A percentile compares a stretch with the other conserved stretches of the same genome.
Conservation (phyloP, 768 basidiomycete genomes). For the Tricholoma sp. region DNA sequence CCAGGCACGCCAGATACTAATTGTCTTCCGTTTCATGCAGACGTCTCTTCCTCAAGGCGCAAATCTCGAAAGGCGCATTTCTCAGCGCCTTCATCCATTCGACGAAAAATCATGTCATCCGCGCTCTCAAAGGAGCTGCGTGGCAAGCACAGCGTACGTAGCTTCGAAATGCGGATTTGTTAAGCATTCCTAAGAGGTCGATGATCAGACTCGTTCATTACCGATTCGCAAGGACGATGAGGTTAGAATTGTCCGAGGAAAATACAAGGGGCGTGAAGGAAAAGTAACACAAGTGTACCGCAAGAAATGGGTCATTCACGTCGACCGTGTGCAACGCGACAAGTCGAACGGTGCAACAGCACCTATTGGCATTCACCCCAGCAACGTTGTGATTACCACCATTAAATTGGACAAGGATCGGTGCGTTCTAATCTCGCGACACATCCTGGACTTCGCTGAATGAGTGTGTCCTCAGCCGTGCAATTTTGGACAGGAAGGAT, state of each 20-base stretch:
- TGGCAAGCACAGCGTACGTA: slow-evolving; percentile 81
- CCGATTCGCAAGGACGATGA: slow-evolving; percentile 98
- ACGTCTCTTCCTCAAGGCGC: slow-evolving; percentile 90
- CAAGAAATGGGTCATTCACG: slow-evolving; percentile 98
- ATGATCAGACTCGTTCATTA: slow-evolving; percentile 72
- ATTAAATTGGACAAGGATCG: slow-evolving; percentile 93
- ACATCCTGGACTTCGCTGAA: background rate
- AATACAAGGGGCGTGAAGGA: slow-evolving; percentile 98
- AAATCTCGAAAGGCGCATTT: slow-evolving; percentile 99
- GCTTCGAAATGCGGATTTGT: background rate
- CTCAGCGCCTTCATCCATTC: slow-evolving; percentile 87
- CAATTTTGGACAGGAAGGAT: slow-evolving; percentile 85
- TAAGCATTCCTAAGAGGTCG: background rate
- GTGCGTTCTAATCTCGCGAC: slow-evolving; percentile 28
- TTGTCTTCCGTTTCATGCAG: slow-evolving; percentile 33
- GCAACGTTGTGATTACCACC: slow-evolving; percentile 91
- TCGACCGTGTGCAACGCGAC: slow-evolving; percentile 96
- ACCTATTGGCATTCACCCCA: slow-evolving; percentile 93
- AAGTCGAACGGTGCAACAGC: slow-evolving; percentile 94
- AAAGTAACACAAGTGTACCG: slow-evolving; percentile 98
- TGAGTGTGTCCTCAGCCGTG: slow-evolving; percentile 44
- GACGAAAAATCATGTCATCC: slow-evolving; percentile 98
- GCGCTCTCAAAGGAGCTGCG: slow-evolving; percentile 94
- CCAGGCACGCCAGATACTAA: slow-evolving; percentile 24
- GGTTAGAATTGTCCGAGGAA: slow-evolving; percentile 93